These are phyloP conservation scores for Phyllosticta paracitricarpa DNA, from an alignment of 2,329 filamentous ascomycete genomes.

Conservation along the genomic window DNA sequence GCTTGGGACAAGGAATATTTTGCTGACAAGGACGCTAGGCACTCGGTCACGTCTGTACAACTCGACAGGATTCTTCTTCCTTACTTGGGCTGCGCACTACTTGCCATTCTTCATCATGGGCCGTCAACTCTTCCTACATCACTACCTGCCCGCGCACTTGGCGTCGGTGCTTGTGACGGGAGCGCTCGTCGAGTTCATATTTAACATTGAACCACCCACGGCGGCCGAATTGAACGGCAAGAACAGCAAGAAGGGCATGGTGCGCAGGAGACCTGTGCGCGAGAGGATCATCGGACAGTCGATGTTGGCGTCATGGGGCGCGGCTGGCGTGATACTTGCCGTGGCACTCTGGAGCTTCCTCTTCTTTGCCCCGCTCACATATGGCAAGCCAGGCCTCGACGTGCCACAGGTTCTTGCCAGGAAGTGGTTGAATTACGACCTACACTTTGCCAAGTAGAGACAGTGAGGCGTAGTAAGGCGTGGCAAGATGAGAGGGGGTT, in stretches of 20 bases:
- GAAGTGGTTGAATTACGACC: constrained; percentile 94
- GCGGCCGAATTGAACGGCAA: constrained; percentile 25
- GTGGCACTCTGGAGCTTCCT: constrained; percentile 69
- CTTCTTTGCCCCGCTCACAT: constrained; percentile 91
- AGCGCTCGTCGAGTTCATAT: constrained; percentile 88
- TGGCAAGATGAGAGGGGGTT: neutral
- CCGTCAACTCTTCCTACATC: constrained; percentile 93
- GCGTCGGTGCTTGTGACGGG: constrained; percentile 85
- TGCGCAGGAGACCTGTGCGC: constrained; percentile 53
- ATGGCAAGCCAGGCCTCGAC: constrained; percentile 80
- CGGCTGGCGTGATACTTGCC: constrained; percentile 57
- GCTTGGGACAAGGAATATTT: neutral
- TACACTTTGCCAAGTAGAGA: constrained; percentile 92
- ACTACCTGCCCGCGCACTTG: constrained; percentile 91
- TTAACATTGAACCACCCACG: constrained; percentile 68
- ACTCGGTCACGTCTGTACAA: constrained; percentile 93
- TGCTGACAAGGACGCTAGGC: constrained; percentile 42
- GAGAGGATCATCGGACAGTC: constrained; percentile 75
- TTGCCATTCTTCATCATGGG: constrained; percentile 98
- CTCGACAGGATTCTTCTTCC: constrained; percentile 97
- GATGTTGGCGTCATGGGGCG: constrained; percentile 69
- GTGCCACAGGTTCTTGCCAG: constrained; percentile 69
- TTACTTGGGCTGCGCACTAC: constrained; percentile 96
- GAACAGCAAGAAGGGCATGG: constrained; percentile 19
- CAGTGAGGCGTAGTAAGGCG: no score